Base-by-base conservation (phyloP, 148 eudicot genomes). In the Euryodendron excelsum region DNA sequence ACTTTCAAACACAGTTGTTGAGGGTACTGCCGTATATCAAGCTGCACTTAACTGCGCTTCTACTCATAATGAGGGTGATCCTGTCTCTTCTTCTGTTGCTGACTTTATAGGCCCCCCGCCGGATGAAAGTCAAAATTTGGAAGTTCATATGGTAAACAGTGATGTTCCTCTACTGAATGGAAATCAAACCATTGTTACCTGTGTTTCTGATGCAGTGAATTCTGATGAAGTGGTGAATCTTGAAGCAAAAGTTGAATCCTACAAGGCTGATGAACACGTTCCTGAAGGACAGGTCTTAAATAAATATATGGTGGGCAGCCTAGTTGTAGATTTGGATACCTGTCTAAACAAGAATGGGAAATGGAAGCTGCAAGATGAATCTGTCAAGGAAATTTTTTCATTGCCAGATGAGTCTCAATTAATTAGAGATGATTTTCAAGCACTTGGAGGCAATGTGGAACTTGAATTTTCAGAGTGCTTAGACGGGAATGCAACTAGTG, bases 331-430 rank as follows among this genome's bases (percentile, higher is more conserved):
- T 74, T 21, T 79, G 69, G 78, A 56, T 64, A 69, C 55, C 28
- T 62, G 71, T 74, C 59, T 79, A 25, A 74, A 13, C 17, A 82
- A 84, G 48, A 82, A 84, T 69, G 60, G 28, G 58, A 59, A 25
- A 37, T 39, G 18, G 76, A 75, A 78, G 14, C 53, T 7, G 28
- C 82, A 84, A 58, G 74, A 61, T 77, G 50, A 50, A 1, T 2
- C 14, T 59, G 27, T 60, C 23, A 39, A 56, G 37, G 82, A 69
- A 47, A 47, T 15, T 21, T 69, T 67, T 20, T 61, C 79, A 39
- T 55, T 59, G 53, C 47, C 70, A 63, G 81, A 77, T 77, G 77
- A 80, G 41, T 72, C 77, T 13, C 37, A 56, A 27, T 58, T 21
- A 5, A 55, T 73, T n/a, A 64, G 48, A 28, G 75, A 50, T 77